A percentile compares a stretch with the other conserved stretches of the same genome.
These are phyloP conservation scores for Didymella segeticola DNA, from an alignment of 2,329 filamentous ascomycete species.

Conservation along the genomic window DNA sequence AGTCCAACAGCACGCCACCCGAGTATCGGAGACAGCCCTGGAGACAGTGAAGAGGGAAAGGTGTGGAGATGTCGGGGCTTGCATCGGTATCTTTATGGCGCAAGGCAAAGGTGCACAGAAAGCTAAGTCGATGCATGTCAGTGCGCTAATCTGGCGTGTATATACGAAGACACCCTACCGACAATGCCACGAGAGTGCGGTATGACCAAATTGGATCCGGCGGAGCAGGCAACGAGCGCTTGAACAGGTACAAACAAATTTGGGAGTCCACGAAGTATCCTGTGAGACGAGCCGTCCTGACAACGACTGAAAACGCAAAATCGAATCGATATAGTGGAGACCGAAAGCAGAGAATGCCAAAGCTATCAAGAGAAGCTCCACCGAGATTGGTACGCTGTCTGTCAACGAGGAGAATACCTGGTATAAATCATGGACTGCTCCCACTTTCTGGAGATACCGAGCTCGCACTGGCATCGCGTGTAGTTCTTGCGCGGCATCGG, in stretches of 20 bases:
- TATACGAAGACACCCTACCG: constrained; percentile 27
- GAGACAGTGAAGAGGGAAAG: constrained; percentile 22
- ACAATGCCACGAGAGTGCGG: constrained; percentile 35
- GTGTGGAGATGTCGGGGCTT: constrained; percentile 17
- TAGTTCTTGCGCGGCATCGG: constrained; percentile 22
- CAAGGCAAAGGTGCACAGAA: constrained; percentile 16
- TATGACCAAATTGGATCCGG: constrained; percentile 17
- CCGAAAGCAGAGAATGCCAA: constrained; percentile 29
- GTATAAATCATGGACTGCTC: constrained; percentile 28
- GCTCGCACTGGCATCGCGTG: constrained; percentile 25
- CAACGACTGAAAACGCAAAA: constrained; percentile 21
- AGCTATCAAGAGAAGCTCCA: constrained; percentile 21
- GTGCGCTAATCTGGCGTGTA: constrained; percentile 23
- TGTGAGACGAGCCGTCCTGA: constrained; percentile 28
- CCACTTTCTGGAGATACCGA: constrained; percentile 12
- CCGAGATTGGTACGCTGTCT: constrained; percentile 9
- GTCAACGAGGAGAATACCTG: constrained; percentile 3
- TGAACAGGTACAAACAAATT: constrained; percentile 44
- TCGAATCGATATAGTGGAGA: constrained; percentile 17
- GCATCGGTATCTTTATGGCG: constrained; percentile 32
- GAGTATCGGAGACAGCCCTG: neutral
- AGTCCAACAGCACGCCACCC: neutral
- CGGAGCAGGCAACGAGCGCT: constrained; percentile 27
- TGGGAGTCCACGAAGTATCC: constrained; percentile 27
- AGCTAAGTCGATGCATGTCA: constrained; percentile 23